Base-by-base conservation (phyloP, 2,329 filamentous ascomycete species). In the Aspergillus quadrilineatus region DNA sequence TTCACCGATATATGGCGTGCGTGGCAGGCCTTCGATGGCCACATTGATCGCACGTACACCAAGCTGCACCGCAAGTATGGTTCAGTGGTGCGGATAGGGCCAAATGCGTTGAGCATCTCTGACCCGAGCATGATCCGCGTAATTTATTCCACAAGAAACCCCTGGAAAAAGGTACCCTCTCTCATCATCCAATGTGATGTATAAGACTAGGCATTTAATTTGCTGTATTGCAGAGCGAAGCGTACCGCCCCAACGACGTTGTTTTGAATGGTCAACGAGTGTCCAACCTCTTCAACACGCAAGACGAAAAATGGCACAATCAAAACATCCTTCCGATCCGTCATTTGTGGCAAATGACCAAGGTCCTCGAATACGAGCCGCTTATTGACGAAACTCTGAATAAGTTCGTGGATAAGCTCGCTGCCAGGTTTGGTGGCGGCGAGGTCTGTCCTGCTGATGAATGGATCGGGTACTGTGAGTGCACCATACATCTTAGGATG, bases 101-200 rank as follows among this genome's bases (percentile, higher is more conserved):
- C 90, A 0, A 92, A 92, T 60, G 77, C 78, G 1, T 73, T 94
- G 2, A 90, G 88, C 0, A 90, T 93, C 64, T 84, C 88, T 5
- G 83, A 91, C 62, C 89, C 89, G 0, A 82, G 82, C 55, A 86
- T 88, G 0, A 79, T 93, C 63, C 89, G 89, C 73, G 77, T 79
- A 9, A 92, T 93, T 49, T 94, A 93, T 69, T 89, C 88, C 0
- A 75, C 92, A 29, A 92, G 91, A 69, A 92, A 90, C 58, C 67
- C 66, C 17, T 72, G 63, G 62, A 43, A 58, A 28, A 68, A 70
- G 62, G 65, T 68, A 56, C 56, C 46, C 7, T 10, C 26, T 22
- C 42, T 2, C 14, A 22, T 26, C 30, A 30, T 28, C 34, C n/a
- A 55, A 50, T 55, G 39, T 50, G 53, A 50, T 48, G 30, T 45